Base-by-base conservation (phyloP, 352 stramenopile genomes). In the Globisporangium heterothallicum region DNA sequence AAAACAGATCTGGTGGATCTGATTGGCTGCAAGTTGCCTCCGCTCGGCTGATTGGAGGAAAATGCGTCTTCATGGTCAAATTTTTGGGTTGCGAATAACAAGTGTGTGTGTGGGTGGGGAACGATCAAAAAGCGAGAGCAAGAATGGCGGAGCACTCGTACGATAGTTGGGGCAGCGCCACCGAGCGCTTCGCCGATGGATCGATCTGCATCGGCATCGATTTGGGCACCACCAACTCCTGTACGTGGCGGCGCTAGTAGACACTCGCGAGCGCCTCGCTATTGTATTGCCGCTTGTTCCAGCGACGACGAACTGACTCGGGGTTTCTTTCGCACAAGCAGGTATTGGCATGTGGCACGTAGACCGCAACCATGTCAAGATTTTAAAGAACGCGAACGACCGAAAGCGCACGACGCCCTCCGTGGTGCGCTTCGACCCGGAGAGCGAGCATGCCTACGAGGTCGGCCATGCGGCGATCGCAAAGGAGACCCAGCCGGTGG, bases 171-270 rank as follows among this genome's bases (percentile, higher is more conserved):
- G 78, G 84, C 29, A 78, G 63, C 59, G 66, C 73, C 9, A 64
- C 55, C 42, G 78, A 91, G 42, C 75, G 69, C 53, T 92, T 92
- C 56, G 68, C 68, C 9, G 68, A 92, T 48, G 81, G 78, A 51
- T 72, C 66, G 38, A 70, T 90, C 45, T 92, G 79, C 59, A 97
- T 99, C 56, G 98, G 98, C 56, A 99, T 99, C 67, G 98, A 99
- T 82, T 82, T 99, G 53, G 98, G 98, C 66, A 99, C 98, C 8
- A 99, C 98, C 22, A 99, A 99, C 80, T 99, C 95, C 16, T 99
- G 97, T 92, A 63, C 62, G 63, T 54, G n/a, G n/a, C n/a, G n/a
- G n/a, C n/a, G n/a, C n/a, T n/a, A n/a, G n/a, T n/a, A n/a, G n/a
- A n/a, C n/a, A n/a, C n/a, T n/a, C n/a, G n/a, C n/a, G n/a, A n/a